Evolutionary conservation across 768 basidiomycete genomes (phyloP), one percentile per base, ranked within the genome.

Genomic region (Kwoniella pini): DNA sequence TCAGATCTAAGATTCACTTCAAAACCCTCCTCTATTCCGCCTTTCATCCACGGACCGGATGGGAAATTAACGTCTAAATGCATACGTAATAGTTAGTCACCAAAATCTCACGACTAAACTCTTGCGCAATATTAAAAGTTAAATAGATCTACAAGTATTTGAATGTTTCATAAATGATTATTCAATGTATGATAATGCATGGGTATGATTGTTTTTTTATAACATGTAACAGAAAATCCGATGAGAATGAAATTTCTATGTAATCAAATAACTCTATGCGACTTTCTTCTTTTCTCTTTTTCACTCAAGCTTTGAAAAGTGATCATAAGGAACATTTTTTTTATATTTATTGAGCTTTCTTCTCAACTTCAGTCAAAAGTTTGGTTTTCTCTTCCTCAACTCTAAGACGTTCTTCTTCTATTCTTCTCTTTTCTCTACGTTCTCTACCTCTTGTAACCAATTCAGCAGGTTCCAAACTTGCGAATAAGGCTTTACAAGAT

Each of bases 371-470:
- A 26, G 49, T 40, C 11, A 69, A 38, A 60, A 64, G 24, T 66
- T 65, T 57, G 1, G 54, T 44, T 24, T 40, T 45, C 53, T 57
- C 50, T 15, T 52, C 43, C 28, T 38, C 52, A 26, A 30, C 65
- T 39, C 54, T 60, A 12, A 45, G 21, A 28, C 71, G 79, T 78
- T 83, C 81, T 72, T 80, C 81, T 52, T 70, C 79, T 50, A 84
- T 80, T 57, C 87, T 80, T 31, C 81, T 54, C 72, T 79, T 80
- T 78, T 90, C 90, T 62, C 89, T 81, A 28, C 93, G 82, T 70
- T 93, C 90, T 43, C 88, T 81, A 3, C 93, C 93, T 4, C 87
- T 84, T 0, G 89, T 91, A 49, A 97, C 82, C 83, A 97, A 85
- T 43, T 82, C 79, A 74, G 88, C 90, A 2, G 93, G 92, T 72